A percentile compares a stretch with the other conserved stretches of the same genome.
Evolutionary conservation across 1,284 basidiomycete genomes (phyloP).

Genomic region (Thelephora terrestris): DNA sequence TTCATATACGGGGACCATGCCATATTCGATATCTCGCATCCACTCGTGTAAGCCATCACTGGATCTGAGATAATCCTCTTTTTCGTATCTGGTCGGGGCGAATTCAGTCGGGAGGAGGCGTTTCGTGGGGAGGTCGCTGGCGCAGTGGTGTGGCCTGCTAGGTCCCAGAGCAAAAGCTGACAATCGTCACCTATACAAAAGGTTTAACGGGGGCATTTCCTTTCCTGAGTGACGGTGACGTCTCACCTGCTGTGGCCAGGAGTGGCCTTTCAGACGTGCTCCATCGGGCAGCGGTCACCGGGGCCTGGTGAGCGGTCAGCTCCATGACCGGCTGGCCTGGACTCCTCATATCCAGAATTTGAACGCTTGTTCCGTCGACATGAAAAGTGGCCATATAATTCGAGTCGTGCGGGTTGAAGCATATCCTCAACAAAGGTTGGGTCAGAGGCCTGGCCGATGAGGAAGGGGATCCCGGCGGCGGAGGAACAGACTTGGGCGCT

Average conservation of each 20-base stretch:
- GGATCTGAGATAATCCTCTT: slow-evolving; percentile 66
- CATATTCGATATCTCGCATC: slow-evolving; percentile 74
- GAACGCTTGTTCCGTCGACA: slow-evolving; percentile 78
- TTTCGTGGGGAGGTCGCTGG: slow-evolving; percentile 50
- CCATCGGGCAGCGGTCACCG: slow-evolving; percentile 84
- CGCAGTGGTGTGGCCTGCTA: slow-evolving; percentile 49
- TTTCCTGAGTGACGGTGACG: neutral
- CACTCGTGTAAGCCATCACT: slow-evolving; percentile 74
- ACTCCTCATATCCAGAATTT: slow-evolving; percentile 90
- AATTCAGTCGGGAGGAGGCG: slow-evolving; percentile 58
- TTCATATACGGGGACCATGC: slow-evolving; percentile 79
- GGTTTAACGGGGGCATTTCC: neutral
- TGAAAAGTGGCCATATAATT: slow-evolving; percentile 94
- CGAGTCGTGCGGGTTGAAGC: slow-evolving; percentile 79
- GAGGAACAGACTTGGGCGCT: slow-evolving; percentile 53
- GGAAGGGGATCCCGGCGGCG: slow-evolving; percentile 45
- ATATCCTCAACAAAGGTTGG: slow-evolving; percentile 73
- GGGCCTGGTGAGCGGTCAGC: slow-evolving; percentile 67
- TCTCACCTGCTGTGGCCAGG: slow-evolving; percentile 74
- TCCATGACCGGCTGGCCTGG: slow-evolving; percentile 92
- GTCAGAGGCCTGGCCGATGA: slow-evolving; percentile 60
- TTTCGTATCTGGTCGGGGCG: slow-evolving; percentile 64
- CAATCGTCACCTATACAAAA: slow-evolving; percentile 71
- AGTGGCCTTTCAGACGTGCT: slow-evolving; percentile 73
- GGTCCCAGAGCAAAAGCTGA: slow-evolving; percentile 85